phyloP scores from a whole-genome alignment of 2,329 filamentous ascomycete genomes.

The Sporothrix dimorphospora region DNA sequence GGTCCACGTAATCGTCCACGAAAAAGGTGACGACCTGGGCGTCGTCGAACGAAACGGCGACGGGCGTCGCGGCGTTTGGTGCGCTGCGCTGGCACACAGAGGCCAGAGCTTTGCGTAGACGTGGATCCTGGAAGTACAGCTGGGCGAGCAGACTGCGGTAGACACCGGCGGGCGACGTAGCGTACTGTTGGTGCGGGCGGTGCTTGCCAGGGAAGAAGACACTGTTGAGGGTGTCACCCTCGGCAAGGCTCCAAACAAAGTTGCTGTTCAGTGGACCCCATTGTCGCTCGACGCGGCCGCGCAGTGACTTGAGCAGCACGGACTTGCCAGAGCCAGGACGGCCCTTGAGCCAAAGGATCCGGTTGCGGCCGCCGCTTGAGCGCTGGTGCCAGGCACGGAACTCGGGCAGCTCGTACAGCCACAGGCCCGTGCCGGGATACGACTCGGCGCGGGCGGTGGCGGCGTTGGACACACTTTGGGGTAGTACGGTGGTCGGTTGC shows the following conservation, averaged over 20 bases:
- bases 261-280: slow-evolving; percentile 38
- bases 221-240: slow-evolving; percentile 35
- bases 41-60: slow-evolving; percentile 36
- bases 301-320: slow-evolving; percentile 39
- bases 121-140: slow-evolving; percentile 39
- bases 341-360: slow-evolving; percentile 41
- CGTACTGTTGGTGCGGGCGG: slow-evolving; percentile 24
- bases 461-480: slow-evolving; percentile 21
- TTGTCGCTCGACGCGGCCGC: slow-evolving; percentile 36
- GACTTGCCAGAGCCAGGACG: slow-evolving; percentile 41
- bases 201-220: slow-evolving; percentile 33
- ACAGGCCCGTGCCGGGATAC: slow-evolving; percentile 40
- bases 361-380: slow-evolving; percentile 36
- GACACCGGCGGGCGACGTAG: slow-evolving; percentile 34
- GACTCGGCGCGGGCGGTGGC: slow-evolving; percentile 32
- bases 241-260: slow-evolving; percentile 37
- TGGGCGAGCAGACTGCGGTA: slow-evolving; percentile 40
- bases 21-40: slow-evolving; percentile 40
- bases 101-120: slow-evolving; percentile 37
- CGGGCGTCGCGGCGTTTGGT: not conserved
- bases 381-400: slow-evolving; percentile 42
- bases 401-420: slow-evolving; percentile 41
- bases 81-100: slow-evolving; percentile 5
- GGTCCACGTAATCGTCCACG: slow-evolving; percentile 40
- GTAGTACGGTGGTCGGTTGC: slow-evolving; percentile 20